Conservation (phyloP, 306 rosid species). For the Gastrolobium bilobum region DNA sequence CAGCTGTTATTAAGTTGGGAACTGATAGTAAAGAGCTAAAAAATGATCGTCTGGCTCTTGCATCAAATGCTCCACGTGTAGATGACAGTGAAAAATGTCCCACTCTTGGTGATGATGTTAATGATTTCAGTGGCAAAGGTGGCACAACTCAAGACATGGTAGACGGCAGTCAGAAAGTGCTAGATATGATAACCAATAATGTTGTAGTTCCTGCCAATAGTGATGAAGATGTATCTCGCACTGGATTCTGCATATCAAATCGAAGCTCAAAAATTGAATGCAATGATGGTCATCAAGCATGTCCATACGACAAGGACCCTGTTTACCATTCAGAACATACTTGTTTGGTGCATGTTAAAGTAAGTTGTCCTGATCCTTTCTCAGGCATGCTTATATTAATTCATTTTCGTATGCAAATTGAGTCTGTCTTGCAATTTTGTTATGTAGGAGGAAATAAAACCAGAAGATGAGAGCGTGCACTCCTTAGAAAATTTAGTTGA, state of each 20-base stretch:
- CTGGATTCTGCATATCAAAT: slow-evolving; percentile 30
- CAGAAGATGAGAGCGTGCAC: slow-evolving; percentile 40
- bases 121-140: slow-evolving; percentile 35
- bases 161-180: slow-evolving; percentile 10
- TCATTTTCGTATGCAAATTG: slow-evolving; percentile 33
- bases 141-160: slow-evolving; percentile 35
- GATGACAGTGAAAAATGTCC: slow-evolving; percentile 41
- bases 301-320: slow-evolving; percentile 27
- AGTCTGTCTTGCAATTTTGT: slow-evolving; percentile 38
- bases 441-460: slow-evolving; percentile 50
- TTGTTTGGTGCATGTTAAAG: slow-evolving; percentile 26
- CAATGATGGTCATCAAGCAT: slow-evolving; percentile 39
- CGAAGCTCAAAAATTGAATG: slow-evolving; percentile 48
- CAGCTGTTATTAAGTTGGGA: slow-evolving; percentile 31
- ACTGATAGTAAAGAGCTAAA: slow-evolving; percentile 42
- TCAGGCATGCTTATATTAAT: slow-evolving; percentile 37
- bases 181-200: slow-evolving; percentile 34
- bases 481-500: slow-evolving; percentile 36
- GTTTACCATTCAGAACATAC: slow-evolving; percentile 43
- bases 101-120: slow-evolving; percentile 9
- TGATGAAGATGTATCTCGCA: slow-evolving; percentile 41
- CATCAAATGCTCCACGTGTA: slow-evolving; percentile 39
- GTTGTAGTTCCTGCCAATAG: slow-evolving; percentile 35
- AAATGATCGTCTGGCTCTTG: slow-evolving; percentile 34
- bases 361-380: slow-evolving; percentile 48